phyloP scores from a whole-genome alignment of 2,329 filamentous ascomycete genomes.

The Thermoascus crustaceus region DNA sequence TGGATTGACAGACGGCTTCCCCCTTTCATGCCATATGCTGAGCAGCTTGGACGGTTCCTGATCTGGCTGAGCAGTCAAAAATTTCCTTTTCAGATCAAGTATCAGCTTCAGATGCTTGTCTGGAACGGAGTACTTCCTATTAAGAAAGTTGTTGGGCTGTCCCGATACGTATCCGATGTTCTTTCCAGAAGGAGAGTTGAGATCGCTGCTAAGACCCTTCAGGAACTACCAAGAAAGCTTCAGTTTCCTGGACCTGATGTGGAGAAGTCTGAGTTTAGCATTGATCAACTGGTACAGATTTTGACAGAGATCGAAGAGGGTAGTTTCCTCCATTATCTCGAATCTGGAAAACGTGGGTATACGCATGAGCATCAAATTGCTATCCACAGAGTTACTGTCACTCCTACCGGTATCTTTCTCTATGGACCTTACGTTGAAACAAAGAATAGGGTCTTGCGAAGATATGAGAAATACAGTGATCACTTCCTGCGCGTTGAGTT shows the following conservation, averaged over 20 bases:
- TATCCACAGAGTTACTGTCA: constrained; percentile 51
- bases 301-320: constrained; percentile 36
- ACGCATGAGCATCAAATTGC: constrained; percentile 34
- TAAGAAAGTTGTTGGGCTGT: constrained; percentile 39
- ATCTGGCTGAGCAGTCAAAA: constrained; percentile 5
- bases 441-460: constrained; percentile 22
- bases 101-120: constrained; percentile 56
- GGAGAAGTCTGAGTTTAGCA: constrained; percentile 36
- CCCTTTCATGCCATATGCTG: constrained; percentile 7
- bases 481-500: constrained; percentile 20
- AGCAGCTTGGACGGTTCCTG: constrained; percentile 10
- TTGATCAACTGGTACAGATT: constrained; percentile 34
- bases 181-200: constrained; percentile 20
- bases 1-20: constrained; percentile 12
- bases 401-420: constrained; percentile 49
- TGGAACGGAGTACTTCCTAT: constrained; percentile 57
- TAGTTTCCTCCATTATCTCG: constrained; percentile 5
- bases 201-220: constrained; percentile 48
- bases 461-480: constrained; percentile 17
- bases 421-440: constrained; percentile 48
- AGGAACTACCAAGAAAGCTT: constrained; percentile 45
- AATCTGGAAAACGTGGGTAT: constrained; percentile 5
- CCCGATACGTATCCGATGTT: constrained; percentile 35
- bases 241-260: constrained; percentile 47
- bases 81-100: constrained; percentile 49